phyloP scores from a whole-genome alignment of 2,329 filamentous ascomycete genomes.

The Sclerotinia sclerotiorum region DNA sequence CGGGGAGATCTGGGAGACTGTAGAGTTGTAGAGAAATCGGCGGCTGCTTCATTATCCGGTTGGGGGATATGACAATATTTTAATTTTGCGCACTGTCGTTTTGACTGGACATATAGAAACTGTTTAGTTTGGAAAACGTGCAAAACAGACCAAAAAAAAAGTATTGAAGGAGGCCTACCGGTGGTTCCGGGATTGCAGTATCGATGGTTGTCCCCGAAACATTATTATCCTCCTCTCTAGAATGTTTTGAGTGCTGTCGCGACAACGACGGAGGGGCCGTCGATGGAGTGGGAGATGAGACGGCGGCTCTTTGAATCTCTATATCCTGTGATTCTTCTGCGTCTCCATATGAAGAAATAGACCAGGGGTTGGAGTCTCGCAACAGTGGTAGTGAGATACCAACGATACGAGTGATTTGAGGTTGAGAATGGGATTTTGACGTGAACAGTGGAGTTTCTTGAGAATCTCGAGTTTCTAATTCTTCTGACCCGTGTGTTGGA shows the following conservation, averaged over 20 bases:
- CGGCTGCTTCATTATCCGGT: constrained; percentile 39
- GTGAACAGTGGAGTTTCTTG: background rate
- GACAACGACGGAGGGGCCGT: background rate
- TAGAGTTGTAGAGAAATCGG: constrained; percentile 21
- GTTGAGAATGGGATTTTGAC: background rate
- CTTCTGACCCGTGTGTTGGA: constrained; percentile 13
- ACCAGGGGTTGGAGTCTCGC: background rate
- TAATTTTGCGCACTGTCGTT: constrained; percentile 34
- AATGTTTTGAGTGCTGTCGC: constrained; percentile 32
- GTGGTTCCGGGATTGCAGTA: constrained; percentile 31
- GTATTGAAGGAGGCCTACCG: constrained; percentile 20
- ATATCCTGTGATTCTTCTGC: background rate
- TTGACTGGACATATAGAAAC: constrained; percentile 24
- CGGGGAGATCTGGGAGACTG: constrained; percentile 47
- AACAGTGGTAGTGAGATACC: background rate
- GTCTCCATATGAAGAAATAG: background rate
- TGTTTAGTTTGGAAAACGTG: constrained; percentile 1
- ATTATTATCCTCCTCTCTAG: constrained; percentile 28
- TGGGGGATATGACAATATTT: constrained; percentile 42
- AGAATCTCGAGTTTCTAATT: background rate
- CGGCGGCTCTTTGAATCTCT: background rate
- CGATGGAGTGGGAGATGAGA: background rate
- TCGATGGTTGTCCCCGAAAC: constrained; percentile 18
- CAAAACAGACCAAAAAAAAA: background rate
- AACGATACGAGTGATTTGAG: background rate